Conservation (phyloP, 1,139 yeast genomes). For the Geotrichum australiense region DNA sequence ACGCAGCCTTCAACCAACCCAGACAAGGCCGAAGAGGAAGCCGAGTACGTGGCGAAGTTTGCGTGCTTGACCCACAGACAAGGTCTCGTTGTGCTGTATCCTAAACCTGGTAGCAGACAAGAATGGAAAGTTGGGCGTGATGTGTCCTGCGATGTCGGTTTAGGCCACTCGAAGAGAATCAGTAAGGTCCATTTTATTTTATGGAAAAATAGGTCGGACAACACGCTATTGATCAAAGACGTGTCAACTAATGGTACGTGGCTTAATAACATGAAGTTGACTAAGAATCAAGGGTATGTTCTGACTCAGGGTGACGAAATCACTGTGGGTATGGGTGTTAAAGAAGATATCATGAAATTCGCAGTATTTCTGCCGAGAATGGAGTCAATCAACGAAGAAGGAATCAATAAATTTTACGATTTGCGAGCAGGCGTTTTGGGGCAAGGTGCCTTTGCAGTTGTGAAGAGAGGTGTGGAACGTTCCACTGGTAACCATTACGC, state of each 20-base stretch:
- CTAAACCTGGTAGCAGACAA: slow-evolving; percentile 69
- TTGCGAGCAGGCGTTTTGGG: slow-evolving; percentile 82
- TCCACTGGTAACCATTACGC: slow-evolving; percentile 80
- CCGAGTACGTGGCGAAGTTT: slow-evolving; percentile 8
- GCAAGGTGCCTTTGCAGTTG: slow-evolving; percentile 96
- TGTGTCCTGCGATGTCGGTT: slow-evolving; percentile 52
- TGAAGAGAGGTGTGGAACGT: slow-evolving; percentile 80
- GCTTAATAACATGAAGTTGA: slow-evolving; percentile 64
- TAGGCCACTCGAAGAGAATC: slow-evolving; percentile 59
- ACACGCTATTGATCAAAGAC: slow-evolving; percentile 27
- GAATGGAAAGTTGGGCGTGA: slow-evolving; percentile 87
- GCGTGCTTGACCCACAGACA: slow-evolving; percentile 13
- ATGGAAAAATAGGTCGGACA: slow-evolving; percentile 22
- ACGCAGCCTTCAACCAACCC: slow-evolving; percentile 1
- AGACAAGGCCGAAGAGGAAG: slow-evolving; percentile 2
- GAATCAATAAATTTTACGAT: slow-evolving; percentile 64
- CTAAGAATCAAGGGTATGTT: slow-evolving; percentile 74
- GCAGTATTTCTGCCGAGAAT: slow-evolving; percentile 51
- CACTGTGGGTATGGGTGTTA: slow-evolving; percentile 78
- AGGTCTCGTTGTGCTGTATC: slow-evolving; percentile 10
- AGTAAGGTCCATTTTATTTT: slow-evolving; percentile 64
- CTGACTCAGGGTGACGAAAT: slow-evolving; percentile 89
- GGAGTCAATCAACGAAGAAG: slow-evolving; percentile 26
- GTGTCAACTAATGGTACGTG: slow-evolving; percentile 78
- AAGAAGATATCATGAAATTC: slow-evolving; percentile 65